Base-by-base conservation (phyloP, 225 moss, liverwort and hornwort genomes). In the Straminergon stramineum region DNA sequence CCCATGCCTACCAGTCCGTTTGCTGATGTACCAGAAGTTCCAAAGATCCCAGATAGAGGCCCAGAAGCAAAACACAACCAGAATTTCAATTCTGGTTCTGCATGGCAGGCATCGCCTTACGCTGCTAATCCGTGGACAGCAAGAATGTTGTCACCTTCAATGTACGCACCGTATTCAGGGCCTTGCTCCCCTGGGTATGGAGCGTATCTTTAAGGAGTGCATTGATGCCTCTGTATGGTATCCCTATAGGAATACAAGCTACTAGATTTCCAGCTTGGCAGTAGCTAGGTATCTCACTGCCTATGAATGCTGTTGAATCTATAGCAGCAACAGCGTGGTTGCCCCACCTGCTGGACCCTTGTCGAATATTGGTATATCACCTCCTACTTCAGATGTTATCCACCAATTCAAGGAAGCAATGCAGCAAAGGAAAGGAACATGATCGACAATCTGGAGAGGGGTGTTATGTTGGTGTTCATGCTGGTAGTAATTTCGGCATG, bases 121-220 rank as follows among this genome's bases (percentile, higher is more conserved):
- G 88, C 66, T 81, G 79, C 81, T 39, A 92, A 91, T 69, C 91
- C 88, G 9, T 94, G 92, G 91, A 87, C 90, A 56, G 89, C 87
- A 78, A 88, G 89, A 69, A 39, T 91, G 82, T 27, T 86, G 56
- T 90, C 91, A 41, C 91, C 94, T 60, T 82, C 89, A 53, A 90
- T 94, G 94, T 94, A 89, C 79, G 79, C 92, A 63, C 90, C 94
- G 26, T 92, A 91, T 79, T 30, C 87, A 87, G 88, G 91, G 43
- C 76, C 91, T 75, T 90, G 81, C 55, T 51, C 75, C 20, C 13
- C 52, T 32, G 76, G 32, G 55, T 22, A 7, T 77, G 14, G 14
- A 22, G 77, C 77, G 5, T 53, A 35, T 53, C 35, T 22, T 77
- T 77, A 19, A 75, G 18, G 75, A 51, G 51, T 53, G 76, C 57